Evolutionary conservation across 176 grass and related monocot genomes (phyloP).

Genomic region (Metroxylon sagu): DNA sequence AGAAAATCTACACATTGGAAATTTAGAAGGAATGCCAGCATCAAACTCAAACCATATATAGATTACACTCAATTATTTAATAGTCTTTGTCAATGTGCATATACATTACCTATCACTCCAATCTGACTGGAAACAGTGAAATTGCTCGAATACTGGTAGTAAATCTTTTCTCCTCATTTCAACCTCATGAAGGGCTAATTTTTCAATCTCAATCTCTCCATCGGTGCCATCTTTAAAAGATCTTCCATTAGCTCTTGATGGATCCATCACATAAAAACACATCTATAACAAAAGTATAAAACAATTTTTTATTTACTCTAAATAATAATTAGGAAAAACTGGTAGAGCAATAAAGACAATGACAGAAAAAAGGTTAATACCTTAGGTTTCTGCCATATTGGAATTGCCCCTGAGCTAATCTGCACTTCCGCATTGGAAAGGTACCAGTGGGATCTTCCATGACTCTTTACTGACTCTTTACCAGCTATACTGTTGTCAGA

Average conservation of each 20-base stretch:
- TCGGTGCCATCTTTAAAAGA: conserved; percentile 18
- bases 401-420: conserved; percentile 67
- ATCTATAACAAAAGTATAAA: conserved; percentile 49
- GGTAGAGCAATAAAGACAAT: no score
- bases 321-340: no score
- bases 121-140: conserved; percentile 51
- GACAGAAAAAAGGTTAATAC: conserved; percentile 32
- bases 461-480: conserved; percentile 44
- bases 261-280: conserved; percentile 78
- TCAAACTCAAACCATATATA: no score
- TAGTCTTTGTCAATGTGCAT: no score
- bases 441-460: conserved; percentile 72
- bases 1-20: no score
- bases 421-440: conserved; percentile 96
- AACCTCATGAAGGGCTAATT: conserved; percentile 56
- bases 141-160: conserved; percentile 94
- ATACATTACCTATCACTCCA: conserved; percentile 50
- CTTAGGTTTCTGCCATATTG: conserved; percentile 99
- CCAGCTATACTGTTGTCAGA: conserved; percentile 41
- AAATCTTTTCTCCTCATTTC: conserved; percentile 79
- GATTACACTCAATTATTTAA: no score
- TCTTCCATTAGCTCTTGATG: conserved; percentile 25
- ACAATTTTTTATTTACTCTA: neutral
- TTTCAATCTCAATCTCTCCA: conserved; percentile 95
- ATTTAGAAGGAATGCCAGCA: no score